Evolutionary conservation across 352 stramenopile species (phyloP).

Genomic region (Pythium scleroteichum): DNA sequence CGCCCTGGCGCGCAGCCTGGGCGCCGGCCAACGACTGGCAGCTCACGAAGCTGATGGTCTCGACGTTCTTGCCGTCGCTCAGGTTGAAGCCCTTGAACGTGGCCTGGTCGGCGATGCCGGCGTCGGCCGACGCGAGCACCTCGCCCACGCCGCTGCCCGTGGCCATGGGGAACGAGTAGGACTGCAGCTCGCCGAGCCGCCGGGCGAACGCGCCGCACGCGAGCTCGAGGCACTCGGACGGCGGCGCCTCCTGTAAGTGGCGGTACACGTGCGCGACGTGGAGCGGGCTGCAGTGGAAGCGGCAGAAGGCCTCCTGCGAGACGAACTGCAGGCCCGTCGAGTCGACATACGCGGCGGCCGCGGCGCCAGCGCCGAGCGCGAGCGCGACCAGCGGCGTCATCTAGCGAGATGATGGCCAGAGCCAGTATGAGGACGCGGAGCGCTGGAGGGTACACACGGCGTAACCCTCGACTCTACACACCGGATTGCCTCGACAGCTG

Average conservation of each 20-base stretch:
- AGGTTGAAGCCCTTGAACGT: background rate
- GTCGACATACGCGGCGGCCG: constrained; percentile 28
- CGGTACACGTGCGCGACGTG: constrained; percentile 46
- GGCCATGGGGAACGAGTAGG: constrained; percentile 15
- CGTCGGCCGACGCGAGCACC: constrained; percentile 36
- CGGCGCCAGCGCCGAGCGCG: constrained; percentile 4
- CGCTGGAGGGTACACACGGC: background rate
- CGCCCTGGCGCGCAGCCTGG: constrained; percentile 30
- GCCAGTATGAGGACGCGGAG: background rate
- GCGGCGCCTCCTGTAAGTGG: constrained; percentile 29
- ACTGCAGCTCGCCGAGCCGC: constrained; percentile 17
- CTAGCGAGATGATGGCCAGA: background rate
- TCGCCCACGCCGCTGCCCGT: constrained; percentile 28
- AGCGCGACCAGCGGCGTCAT: background rate
- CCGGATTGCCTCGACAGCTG: constrained; percentile 6
- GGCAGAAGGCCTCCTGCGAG: constrained; percentile 48
- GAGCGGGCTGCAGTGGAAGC: constrained; percentile 56
- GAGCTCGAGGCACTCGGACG: constrained; percentile 33
- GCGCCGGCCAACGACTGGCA: constrained; percentile 27
- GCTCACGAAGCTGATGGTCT: constrained; percentile 51
- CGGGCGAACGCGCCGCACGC: constrained; percentile 31
- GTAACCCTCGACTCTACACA: constrained; percentile 3
- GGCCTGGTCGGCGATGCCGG: constrained; percentile 20
- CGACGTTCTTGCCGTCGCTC: constrained; percentile 46
- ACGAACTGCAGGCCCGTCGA: constrained; percentile 45